A percentile compares a stretch with the other conserved stretches of the same genome.
phyloP scores from a whole-genome alignment of 208 protist species.

The Leishmania major region DNA sequence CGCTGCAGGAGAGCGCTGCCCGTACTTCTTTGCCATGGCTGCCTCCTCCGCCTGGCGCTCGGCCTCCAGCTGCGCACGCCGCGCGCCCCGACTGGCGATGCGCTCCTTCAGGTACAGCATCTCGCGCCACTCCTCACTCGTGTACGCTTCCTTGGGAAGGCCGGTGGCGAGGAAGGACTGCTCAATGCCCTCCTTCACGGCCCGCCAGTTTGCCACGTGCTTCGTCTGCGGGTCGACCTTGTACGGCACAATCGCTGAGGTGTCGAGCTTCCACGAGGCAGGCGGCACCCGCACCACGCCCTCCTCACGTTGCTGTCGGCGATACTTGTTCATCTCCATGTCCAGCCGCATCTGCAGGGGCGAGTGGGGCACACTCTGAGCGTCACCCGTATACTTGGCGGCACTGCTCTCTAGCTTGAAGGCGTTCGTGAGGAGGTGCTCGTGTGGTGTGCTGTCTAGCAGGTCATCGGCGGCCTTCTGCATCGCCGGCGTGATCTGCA shows the following conservation, averaged over 20 bases:
- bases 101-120: conserved; percentile 62
- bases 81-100: conserved; percentile 51
- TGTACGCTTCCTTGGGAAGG: conserved; percentile 81
- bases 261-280: conserved; percentile 71
- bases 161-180: conserved; percentile 79
- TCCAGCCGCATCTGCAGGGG: conserved; percentile 88
- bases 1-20: background rate
- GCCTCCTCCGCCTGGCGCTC: conserved; percentile 42
- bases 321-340: conserved; percentile 80
- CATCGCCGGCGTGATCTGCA: conserved; percentile 68
- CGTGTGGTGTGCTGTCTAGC: conserved; percentile 82
- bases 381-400: conserved; percentile 68
- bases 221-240: conserved; percentile 68
- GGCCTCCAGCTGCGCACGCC: conserved; percentile 54
- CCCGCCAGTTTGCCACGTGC: conserved; percentile 85
- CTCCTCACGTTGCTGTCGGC: conserved; percentile 84
- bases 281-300: conserved; percentile 89
- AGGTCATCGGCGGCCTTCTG: conserved; percentile 59
- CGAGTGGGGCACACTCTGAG: conserved; percentile 72
- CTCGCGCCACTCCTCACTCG: conserved; percentile 69
- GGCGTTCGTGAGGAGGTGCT: conserved; percentile 86
- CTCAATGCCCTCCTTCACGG: conserved; percentile 89
- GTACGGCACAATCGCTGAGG: conserved; percentile 80
- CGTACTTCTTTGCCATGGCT: conserved; percentile 24
- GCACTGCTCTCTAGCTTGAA: conserved; percentile 59